Base-by-base conservation (phyloP, 192 early-diverging fungal species). In the Backusella sp. region DNA sequence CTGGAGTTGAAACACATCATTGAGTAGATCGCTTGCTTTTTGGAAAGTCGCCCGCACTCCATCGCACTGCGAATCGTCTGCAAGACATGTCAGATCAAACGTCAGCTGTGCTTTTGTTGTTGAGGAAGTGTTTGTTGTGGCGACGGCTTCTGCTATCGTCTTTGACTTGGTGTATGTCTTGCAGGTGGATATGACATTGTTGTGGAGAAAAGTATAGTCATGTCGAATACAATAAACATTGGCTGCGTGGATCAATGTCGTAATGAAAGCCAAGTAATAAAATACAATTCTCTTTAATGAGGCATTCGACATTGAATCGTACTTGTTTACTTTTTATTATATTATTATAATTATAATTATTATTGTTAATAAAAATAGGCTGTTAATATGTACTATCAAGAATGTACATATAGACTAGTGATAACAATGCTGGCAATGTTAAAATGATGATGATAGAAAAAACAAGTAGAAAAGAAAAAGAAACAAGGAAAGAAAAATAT, bases 11-110 rank as follows among this genome's bases (percentile, higher is more conserved):
- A 85, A 32, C 4, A 79, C 41, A 5, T 52, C 56, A 30, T 79
- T 72, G 11, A 85, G 73, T 12, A 83, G 72, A n/a, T 71, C 26
- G 4, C 71, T 69, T 21, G 84, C 84, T 32, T 46, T 42, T 21
- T 62, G 34, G 21, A 82, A 77, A 3, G 70, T 70, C 11, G 7
- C 30, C 19, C 74, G 37, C 2, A 75, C 84, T 26, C 66, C 74
- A n/a, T 67, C 36, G 66, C 84, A 85, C 4, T 36, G 37, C 6
- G 17, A 30, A 28, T 65, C 28, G 66, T 67, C 73, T 28, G 70
- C n/a, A 23, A 41, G 70, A 49, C 70, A 71, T 30, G 21, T 71
- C 15, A 71, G 39, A 30, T 44, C 44, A 30, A 49, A 71, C 0
- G 39, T 46, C 69, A 70, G 17, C 8, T 15, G 17, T 49, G 46